Conservation (phyloP, 441 rosid genomes). For the Adansonia madagascariensis region DNA sequence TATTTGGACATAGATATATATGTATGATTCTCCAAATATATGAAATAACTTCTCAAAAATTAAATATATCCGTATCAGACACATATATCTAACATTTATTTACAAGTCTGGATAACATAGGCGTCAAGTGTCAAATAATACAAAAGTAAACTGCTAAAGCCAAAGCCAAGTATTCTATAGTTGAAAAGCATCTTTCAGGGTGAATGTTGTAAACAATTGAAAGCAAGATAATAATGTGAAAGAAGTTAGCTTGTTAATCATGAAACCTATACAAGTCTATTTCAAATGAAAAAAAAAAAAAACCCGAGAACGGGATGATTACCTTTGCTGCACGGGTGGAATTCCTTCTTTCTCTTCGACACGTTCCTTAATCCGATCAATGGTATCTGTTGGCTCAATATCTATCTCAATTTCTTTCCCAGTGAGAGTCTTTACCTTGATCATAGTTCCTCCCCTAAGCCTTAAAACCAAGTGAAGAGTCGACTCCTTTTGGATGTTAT, state of each 20-base stretch:
- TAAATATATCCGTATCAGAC: no score
- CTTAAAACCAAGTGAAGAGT: constrained; percentile 80
- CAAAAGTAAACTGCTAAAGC: not conserved
- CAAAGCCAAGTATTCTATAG: not conserved
- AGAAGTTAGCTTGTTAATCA: not conserved
- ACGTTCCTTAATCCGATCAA: no score
- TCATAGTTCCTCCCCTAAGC: constrained; percentile 98
- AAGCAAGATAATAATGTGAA: not conserved
- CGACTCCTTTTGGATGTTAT: not conserved
- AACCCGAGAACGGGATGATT: not conserved
- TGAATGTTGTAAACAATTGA: not conserved
- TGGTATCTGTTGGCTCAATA: constrained; percentile 63
- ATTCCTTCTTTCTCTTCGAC: constrained; percentile 88
- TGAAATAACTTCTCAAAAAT: no score
- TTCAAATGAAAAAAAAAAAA: not conserved
- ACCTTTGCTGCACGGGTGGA: constrained; percentile 98
- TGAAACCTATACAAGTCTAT: not conserved
- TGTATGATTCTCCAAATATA: no score
- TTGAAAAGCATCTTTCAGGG: not conserved
- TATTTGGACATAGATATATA: no score
- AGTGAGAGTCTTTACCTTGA: constrained; percentile 89
- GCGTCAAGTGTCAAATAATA: not conserved
- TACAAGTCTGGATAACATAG: no score
- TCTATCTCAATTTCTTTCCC: constrained; percentile 42
- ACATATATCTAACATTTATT: no score